Conservation (phyloP, 2,329 filamentous ascomycete genomes). For the Macroventuria anomochaeta region DNA sequence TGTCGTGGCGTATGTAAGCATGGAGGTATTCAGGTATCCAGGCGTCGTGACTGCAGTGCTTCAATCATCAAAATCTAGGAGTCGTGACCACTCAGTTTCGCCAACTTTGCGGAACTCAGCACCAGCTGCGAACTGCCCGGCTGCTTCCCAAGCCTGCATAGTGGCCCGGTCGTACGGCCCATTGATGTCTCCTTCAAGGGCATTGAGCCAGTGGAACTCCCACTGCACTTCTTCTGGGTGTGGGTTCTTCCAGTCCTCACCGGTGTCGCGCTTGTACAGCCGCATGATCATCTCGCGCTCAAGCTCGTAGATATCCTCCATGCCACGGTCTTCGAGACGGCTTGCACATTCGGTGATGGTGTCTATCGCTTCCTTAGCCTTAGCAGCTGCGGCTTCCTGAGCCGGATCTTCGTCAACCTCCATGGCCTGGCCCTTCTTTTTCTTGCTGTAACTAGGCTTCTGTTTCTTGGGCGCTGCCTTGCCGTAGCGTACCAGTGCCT, state of each 20-base stretch:
- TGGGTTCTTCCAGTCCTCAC: constrained; percentile 78
- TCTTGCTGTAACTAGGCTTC: constrained; percentile 56
- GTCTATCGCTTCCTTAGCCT: constrained; percentile 76
- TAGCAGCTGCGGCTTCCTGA: constrained; percentile 72
- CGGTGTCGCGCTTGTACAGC: constrained; percentile 83
- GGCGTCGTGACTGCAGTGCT: not conserved
- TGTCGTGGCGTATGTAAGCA: not conserved
- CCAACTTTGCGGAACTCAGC: constrained; percentile 65
- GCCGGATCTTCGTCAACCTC: constrained; percentile 68
- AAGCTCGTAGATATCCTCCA: constrained; percentile 89
- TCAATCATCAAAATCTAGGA: constrained; percentile 43
- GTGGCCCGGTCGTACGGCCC: constrained; percentile 84
- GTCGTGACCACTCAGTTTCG: constrained; percentile 51
- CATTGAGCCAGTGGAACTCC: constrained; percentile 94
- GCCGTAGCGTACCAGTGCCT: constrained; percentile 83
- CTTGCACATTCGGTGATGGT: constrained; percentile 89
- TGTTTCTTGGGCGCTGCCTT: constrained; percentile 61
- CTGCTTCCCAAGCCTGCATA: constrained; percentile 90
- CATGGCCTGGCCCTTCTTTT: constrained; percentile 63
- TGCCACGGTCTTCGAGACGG: constrained; percentile 79
- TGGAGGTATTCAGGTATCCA: not conserved
- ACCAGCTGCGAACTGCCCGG: constrained; percentile 90
- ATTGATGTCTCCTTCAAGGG: constrained; percentile 78
- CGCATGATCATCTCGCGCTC: constrained; percentile 84
- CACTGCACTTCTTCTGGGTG: constrained; percentile 63